Percentiles rank a stretch among this genome's conserved stretches.
Conservation (phyloP, 345 rosid genomes). For the Euphorbia pulcherrima region DNA sequence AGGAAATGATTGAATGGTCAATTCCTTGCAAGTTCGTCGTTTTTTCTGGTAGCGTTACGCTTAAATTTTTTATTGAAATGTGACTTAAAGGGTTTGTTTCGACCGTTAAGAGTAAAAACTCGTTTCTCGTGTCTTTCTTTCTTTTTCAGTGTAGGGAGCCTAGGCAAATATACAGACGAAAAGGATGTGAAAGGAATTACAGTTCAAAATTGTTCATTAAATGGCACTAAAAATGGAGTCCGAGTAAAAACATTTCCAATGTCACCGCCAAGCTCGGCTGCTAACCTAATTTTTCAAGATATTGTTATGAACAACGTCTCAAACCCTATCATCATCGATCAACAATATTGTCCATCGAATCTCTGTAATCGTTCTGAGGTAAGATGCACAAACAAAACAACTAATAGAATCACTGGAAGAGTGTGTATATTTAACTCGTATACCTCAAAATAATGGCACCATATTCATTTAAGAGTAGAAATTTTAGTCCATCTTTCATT, state of each 20-base stretch:
- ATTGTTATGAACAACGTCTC: constrained; percentile 46
- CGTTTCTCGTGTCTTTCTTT: background rate
- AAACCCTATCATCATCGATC: constrained; percentile 54
- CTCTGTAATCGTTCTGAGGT: constrained; percentile 22
- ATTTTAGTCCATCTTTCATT: no score
- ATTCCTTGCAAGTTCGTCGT: no score
- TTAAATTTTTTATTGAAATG: no score
- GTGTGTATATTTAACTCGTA: no score
- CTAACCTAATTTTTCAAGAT: constrained; percentile 32
- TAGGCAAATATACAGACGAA: constrained; percentile 44
- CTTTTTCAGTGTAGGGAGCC: constrained; percentile 47
- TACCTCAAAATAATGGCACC: no score
- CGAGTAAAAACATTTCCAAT: constrained; percentile 57
- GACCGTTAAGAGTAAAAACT: no score
- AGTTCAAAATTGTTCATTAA: constrained; percentile 40
- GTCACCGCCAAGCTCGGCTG: constrained; percentile 32
- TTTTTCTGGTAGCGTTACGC: no score
- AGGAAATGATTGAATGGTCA: no score
- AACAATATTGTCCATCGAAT: constrained; percentile 43
- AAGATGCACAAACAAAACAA: background rate
- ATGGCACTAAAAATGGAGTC: constrained; percentile 46
- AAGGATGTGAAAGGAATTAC: constrained; percentile 36
- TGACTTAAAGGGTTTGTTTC: no score
- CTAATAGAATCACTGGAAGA: background rate
- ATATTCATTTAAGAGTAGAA: no score